These are phyloP conservation scores for Cryphonectria radicalis DNA, from an alignment of 2,329 filamentous ascomycete species.

Conservation along the genomic window DNA sequence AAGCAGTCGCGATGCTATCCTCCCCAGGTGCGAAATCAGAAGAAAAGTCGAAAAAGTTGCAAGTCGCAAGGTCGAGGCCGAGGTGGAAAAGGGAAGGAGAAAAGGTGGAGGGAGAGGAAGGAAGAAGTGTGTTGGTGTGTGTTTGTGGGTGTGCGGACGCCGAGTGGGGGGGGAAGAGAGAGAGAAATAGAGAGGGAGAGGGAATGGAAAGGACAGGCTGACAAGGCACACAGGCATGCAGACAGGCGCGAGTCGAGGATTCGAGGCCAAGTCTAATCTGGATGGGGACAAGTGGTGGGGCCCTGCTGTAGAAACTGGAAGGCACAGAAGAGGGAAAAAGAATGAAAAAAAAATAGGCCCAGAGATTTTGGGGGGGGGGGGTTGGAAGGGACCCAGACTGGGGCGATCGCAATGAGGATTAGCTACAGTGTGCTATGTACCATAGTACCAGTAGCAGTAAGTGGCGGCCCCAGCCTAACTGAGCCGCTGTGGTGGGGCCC, in stretches of 20 bases:
- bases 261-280: slow-evolving; percentile 1
- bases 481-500: neutral
- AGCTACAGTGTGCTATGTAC: neutral
- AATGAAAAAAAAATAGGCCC: neutral
- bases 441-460: neutral
- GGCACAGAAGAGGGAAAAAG: neutral
- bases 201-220: neutral
- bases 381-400: neutral
- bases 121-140: no score
- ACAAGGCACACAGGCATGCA: slow-evolving; percentile 2
- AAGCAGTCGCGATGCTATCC: slow-evolving; percentile 17
- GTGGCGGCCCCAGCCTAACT: slow-evolving; percentile 1
- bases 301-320: neutral
- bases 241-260: slow-evolving; percentile 8
- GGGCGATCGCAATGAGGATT: slow-evolving; percentile 11
- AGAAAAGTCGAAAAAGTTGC: slow-evolving; percentile 6
- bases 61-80: slow-evolving; percentile 11
- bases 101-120: slow-evolving; percentile 11
- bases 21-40: slow-evolving; percentile 8
- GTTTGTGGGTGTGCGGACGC: neutral
- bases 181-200: neutral
- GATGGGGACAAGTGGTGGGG: slow-evolving; percentile 1
- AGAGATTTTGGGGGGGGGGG: neutral
- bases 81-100: slow-evolving; percentile 23
- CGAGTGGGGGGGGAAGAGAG: neutral